These are phyloP conservation scores for Sequoiadendron giganteum DNA, from an alignment of 75 land plant species.

Conservation along the genomic window DNA sequence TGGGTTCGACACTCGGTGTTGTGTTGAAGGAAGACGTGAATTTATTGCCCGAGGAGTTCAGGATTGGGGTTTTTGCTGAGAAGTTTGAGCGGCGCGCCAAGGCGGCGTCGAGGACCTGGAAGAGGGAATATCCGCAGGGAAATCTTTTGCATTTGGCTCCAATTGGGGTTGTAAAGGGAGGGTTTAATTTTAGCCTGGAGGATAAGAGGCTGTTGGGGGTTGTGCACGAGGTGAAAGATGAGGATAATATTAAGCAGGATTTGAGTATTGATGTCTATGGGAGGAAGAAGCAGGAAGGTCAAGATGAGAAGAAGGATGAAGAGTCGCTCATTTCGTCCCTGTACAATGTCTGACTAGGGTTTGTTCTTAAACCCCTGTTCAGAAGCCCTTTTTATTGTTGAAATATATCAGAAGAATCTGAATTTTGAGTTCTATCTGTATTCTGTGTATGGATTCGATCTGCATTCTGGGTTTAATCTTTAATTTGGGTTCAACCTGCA, in stretches of 20 bases:
- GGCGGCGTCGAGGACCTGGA: slow-evolving; percentile 46
- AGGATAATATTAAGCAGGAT: slow-evolving; percentile 59
- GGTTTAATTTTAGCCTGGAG: slow-evolving; percentile 40
- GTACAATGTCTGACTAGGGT: slow-evolving; percentile 2
- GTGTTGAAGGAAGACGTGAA: slow-evolving; percentile 32
- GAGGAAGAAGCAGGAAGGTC: slow-evolving; percentile 26
- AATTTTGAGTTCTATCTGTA: not conserved
- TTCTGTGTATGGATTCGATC: not conserved
- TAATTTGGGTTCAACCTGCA: not conserved
- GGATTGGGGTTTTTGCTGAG: slow-evolving; percentile 15
- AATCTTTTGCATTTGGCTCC: slow-evolving; percentile 29
- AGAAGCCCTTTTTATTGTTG: not conserved
- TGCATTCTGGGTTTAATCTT: not conserved
- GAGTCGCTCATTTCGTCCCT: not conserved
- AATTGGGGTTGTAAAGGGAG: slow-evolving; percentile 28
- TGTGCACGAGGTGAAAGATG: slow-evolving; percentile 34
- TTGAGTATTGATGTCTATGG: slow-evolving; percentile 59
- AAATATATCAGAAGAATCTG: not conserved
- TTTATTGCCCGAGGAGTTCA: slow-evolving; percentile 29
- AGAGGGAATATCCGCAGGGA: slow-evolving; percentile 33
- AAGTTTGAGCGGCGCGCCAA: slow-evolving; percentile 44
- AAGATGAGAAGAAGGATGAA: not conserved
- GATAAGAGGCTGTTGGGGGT: slow-evolving; percentile 33
- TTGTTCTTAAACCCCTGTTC: not conserved
- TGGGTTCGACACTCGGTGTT: slow-evolving; percentile 30